phyloP scores from a whole-genome alignment of 805 yeast genomes.

The Lipomyces sp. region DNA sequence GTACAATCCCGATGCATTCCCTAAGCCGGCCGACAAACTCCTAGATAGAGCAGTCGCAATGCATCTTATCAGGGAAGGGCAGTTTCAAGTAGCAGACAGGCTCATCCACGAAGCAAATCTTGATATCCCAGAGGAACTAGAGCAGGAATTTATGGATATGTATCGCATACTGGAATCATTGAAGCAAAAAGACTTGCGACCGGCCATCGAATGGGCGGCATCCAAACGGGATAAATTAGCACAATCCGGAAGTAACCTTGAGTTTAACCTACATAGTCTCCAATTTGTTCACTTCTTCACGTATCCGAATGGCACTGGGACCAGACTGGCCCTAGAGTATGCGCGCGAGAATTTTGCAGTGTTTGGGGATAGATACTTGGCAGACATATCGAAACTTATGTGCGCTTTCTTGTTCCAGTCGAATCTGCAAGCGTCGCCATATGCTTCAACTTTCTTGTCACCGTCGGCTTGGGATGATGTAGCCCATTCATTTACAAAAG shows the following conservation, averaged over 20 bases:
- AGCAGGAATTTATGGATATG: conserved; percentile 51
- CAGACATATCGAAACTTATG: conserved; percentile 53
- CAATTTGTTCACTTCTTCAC: conserved; percentile 48
- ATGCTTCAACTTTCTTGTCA: conserved; percentile 40
- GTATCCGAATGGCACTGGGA: conserved; percentile 10
- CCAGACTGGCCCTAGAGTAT: conserved; percentile 49
- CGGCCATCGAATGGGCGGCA: conserved; percentile 58
- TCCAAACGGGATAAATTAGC: conserved; percentile 42
- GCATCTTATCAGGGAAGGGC: conserved; percentile 57
- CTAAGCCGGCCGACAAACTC: conserved; percentile 36
- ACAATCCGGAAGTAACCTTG: conserved; percentile 51
- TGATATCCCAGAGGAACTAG: conserved; percentile 42
- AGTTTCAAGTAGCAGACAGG: conserved; percentile 47
- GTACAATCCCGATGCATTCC: conserved; percentile 31
- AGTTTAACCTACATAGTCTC: conserved; percentile 52
- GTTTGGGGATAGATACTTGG: conserved; percentile 51
- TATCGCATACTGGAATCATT: conserved; percentile 51
- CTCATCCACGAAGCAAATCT: conserved; percentile 42
- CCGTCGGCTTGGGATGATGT: conserved; percentile 44
- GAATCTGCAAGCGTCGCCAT: conserved; percentile 38
- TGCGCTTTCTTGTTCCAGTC: conserved; percentile 46
- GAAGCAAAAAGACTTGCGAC: conserved; percentile 47
- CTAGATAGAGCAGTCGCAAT: conserved; percentile 52
- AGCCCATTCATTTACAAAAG: conserved; percentile 51
- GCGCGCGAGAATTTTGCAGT: conserved; percentile 51